Evolutionary conservation across 2,329 filamentous ascomycete species (phyloP).

Genomic region (Corinectria fuckeliana): DNA sequence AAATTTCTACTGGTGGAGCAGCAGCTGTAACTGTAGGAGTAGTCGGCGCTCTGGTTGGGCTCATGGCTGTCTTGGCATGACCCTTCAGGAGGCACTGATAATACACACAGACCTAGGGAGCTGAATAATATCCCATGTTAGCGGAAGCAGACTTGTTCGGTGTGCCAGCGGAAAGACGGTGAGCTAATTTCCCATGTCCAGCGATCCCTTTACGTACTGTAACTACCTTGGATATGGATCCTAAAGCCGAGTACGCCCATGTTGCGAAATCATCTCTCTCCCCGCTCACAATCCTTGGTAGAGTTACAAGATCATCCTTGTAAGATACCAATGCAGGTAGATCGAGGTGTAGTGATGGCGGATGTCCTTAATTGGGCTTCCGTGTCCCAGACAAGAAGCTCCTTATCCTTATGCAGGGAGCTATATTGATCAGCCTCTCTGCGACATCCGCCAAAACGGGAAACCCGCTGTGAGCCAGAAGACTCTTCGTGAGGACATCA

Average conservation of each 20-base stretch:
- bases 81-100: background rate
- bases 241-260: background rate
- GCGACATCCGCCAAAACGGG: background rate
- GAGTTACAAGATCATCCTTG: slow-evolving; percentile 1
- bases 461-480: background rate
- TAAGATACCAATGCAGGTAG: background rate
- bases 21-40: slow-evolving; percentile 29
- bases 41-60: slow-evolving; percentile 33
- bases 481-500: background rate
- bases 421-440: background rate
- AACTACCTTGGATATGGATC: background rate
- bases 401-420: background rate
- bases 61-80: slow-evolving; percentile 35
- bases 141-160: slow-evolving; percentile 8
- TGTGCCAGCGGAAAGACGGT: background rate
- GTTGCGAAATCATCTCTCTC: background rate
- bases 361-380: background rate
- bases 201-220: background rate
- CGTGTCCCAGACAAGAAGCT: background rate
- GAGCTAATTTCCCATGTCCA: slow-evolving; percentile 22
- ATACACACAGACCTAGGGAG: slow-evolving; percentile 2
- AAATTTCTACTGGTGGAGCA: slow-evolving; percentile 32
- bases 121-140: slow-evolving; percentile 19
- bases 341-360: background rate
- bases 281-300: background rate